Evolutionary conservation across 1,139 yeast species (phyloP), one percentile per base, ranked within the genome.

Genomic region (Citeromyces siamensis): DNA sequence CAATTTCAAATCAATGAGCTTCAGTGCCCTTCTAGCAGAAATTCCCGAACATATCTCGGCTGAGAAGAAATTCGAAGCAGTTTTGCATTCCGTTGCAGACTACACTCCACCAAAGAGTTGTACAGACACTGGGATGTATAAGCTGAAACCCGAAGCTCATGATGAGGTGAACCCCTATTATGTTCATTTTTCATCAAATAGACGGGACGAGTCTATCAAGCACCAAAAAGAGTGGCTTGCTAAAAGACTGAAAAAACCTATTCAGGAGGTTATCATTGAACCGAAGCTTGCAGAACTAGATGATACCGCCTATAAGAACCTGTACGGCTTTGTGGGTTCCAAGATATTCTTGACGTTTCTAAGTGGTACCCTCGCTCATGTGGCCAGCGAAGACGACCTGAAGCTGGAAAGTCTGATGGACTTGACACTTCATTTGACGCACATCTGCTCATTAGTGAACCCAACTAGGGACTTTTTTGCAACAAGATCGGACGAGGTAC

Each of bases 21-120:
- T 77, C 50, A 72, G 93, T 3, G 83, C 83, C 38, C 59, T 90
- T 19, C 68, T 79, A 42, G 60, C 72, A 4, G 70, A 66, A 17
- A 68, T 88, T 8, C 93, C 95, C 0, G 96, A 86, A 38, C 82
- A 77, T 46, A 64, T 86, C 17, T 62, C 75, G 0, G 62, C 71
- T 9, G 93, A 84, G 42, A 84, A 82, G 43, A 60, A 74, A 31
- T 86, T 88, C 56, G 95, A 86, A 42, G 56, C 71, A 14, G 68
- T 76, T 14, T 54, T 64, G 38, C 52, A 53, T 1, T 51, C 55
- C 29, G 47, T 60, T 40, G 53, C 63, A 1, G 56, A 52, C 3
- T 58, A 53, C 31, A 44, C 51, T 5, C 46, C 50, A 3, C 56
- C 59, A n/a, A 46, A 41, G 12, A 34, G 45, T 2, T 38, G 49